Evolutionary conservation across 2,329 filamentous ascomycete genomes (phyloP), one percentile per base, ranked within the genome.

Genomic region (Claviceps sp.): DNA sequence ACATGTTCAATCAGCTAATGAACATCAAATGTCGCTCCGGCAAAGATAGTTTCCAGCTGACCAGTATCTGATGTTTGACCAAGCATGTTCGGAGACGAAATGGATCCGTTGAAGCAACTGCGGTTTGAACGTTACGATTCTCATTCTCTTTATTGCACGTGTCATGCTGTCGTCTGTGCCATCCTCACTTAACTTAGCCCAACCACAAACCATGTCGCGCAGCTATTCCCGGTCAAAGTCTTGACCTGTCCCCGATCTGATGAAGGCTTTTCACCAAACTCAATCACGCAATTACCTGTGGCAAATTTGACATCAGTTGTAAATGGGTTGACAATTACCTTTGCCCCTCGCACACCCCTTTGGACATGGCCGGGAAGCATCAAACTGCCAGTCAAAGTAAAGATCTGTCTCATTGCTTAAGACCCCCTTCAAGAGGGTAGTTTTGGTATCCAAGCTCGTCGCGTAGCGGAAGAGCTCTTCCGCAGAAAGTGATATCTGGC

Each of bases 321-420:
- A 34, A 45, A 37, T 22, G 6, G 22, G 37, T 22, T 10, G 5
- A 38, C 47, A 52, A 4, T n/a, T 7, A 8, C 13, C 42, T 8
- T 37, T 46, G 6, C 4, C 17, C 37, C 39, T 49, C 47, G 34
- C 10, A 26, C 56, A 56, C 1, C 54, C 56, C 1, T 14, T 4
- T 16, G 55, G 54, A 22, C 55, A 55, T 2, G 22, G 34, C 19
- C 44, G 19, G 13, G 40, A 40, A 0, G 56, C 54, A 57, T 74
- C 64, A 61, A 68, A 78, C 64, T 80, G 77, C 77, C 76, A 81
- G 26, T 59, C 55, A 61, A 80, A 80, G 55, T 69, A 73, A 6
- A 64, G 62, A 61, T 80, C 73, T 42, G 76, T 80, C 65, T 80
- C 77, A 49, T 75, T 73, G 1, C 66, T 62, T 56, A 80, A 57